Evolutionary conservation across 2,329 filamentous ascomycete species (phyloP).

Genomic region (Westerdykella sp.): DNA sequence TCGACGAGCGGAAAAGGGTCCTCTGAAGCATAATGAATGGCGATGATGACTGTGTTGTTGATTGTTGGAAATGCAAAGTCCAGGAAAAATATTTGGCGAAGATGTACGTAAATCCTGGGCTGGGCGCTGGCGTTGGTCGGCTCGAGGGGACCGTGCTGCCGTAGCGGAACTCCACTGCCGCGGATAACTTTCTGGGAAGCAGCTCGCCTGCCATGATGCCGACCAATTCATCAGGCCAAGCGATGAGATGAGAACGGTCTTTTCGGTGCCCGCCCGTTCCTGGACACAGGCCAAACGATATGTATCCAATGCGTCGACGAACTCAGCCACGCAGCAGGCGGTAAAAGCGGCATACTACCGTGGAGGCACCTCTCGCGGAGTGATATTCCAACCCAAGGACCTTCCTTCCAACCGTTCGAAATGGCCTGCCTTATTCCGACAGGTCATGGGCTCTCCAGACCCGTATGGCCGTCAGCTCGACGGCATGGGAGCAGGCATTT

Average conservation of each 20-base stretch:
- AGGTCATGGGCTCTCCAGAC: constrained; percentile 60
- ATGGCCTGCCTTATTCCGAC: constrained; percentile 53
- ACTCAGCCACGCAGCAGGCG: constrained; percentile 12
- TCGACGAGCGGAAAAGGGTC: constrained; percentile 45
- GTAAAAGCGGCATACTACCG: constrained; percentile 54
- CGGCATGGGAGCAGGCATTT: constrained; percentile 64
- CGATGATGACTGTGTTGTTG: constrained; percentile 2
- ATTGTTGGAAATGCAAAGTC: background rate
- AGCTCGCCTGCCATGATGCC: constrained; percentile 1
- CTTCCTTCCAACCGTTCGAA: constrained; percentile 43
- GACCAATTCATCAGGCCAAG: constrained; percentile 3
- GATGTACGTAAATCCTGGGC: background rate
- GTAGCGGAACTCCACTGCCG: constrained; percentile 13
- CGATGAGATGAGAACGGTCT: constrained; percentile 11
- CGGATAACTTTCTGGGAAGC: constrained; percentile 11
- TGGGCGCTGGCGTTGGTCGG: background rate
- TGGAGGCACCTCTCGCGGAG: constrained; percentile 62
- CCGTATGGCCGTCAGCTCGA: constrained; percentile 63
- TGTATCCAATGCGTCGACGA: constrained; percentile 2
- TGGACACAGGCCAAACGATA: no score
- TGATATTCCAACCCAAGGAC: constrained; percentile 52
- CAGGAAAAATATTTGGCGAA: constrained; percentile 9
- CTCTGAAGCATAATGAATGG: constrained; percentile 45
- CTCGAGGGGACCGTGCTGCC: constrained; percentile 14
- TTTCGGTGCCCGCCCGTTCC: no score